Evolutionary conservation across 306 rosid species (phyloP), one percentile per base, ranked within the genome.

Genomic region (Herpetospermum pedunculosum): DNA sequence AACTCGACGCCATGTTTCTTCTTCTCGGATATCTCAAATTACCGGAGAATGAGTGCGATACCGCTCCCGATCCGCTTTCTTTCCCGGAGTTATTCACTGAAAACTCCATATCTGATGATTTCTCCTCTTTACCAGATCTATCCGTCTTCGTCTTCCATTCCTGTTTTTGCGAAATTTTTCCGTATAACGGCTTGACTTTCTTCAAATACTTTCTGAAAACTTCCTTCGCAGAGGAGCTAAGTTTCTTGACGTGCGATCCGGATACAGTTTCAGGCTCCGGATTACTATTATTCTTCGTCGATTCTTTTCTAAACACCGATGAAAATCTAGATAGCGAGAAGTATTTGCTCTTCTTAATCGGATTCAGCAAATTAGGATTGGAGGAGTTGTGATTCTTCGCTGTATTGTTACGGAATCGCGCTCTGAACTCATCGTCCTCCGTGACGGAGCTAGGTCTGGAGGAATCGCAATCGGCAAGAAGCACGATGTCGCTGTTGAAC

Each of bases 181-280:
- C 97, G 70, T 89, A 91, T 52, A 94, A 29, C 0, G 99, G 99
- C 80, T 88, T 89, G 32, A 94, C 99, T 70, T 87, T 91, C 79
- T 89, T 94, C 72, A 94, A 53, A 28, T 94, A 94, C 85, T 91
- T 94, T 25, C 90, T 74, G 12, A 94, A 53, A 12, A 89, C 95
- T 38, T 94, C 98, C 77, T 81, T 86, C 0, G 98, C 97, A 0
- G 97, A 86, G 9, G 79, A 70, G 48, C 96, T 89, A 75, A 79
- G 76, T 47, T 89, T 84, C 46, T 88, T 89, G 47, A 85, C 89
- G 16, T 43, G 79, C 18, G 90, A 82, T 28, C 80, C 84, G 29
- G 90, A 21, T 11, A 58, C 72, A 3, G 26, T 73, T 2, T 80
- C 85, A 13, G 76, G 35, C 15, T 79, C 83, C 18, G 38, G 48